Conservation (phyloP, 768 basidiomycete genomes). For the Mycena olivaceomarginata region DNA sequence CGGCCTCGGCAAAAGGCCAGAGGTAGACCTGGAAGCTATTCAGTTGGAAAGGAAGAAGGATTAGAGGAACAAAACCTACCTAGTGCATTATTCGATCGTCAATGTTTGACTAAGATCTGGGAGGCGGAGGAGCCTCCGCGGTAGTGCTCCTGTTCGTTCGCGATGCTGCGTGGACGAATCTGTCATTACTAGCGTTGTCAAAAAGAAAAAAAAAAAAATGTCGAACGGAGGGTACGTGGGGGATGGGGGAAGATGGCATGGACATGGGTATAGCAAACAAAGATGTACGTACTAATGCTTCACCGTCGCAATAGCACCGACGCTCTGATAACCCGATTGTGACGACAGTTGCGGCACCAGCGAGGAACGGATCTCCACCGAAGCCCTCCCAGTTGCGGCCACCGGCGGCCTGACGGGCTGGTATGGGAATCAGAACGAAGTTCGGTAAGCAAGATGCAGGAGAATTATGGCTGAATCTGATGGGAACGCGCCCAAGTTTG, state of each 20-base stretch:
- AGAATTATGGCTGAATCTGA: not conserved
- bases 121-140: conserved; percentile 38
- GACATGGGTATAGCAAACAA: not conserved
- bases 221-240: no score
- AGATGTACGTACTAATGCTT: conserved; percentile 46
- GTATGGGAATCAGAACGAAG: not conserved
- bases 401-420: conserved; percentile 28
- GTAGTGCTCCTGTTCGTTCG: conserved; percentile 49
- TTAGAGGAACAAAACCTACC: conserved; percentile 11
- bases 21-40: conserved; percentile 30
- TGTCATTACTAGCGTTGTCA: no score
- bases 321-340: conserved; percentile 61
- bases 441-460: not conserved
- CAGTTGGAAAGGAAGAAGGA: conserved; percentile 51
- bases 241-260: no score
- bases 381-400: conserved; percentile 71
- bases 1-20: conserved; percentile 53
- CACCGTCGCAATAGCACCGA: conserved; percentile 63
- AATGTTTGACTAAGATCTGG: conserved; percentile 55
- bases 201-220: no score
- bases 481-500: conserved; percentile 35
- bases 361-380: conserved; percentile 64
- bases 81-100: conserved; percentile 64
- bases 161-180: conserved; percentile 36
- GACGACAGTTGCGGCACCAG: conserved; percentile 60